A percentile compares a stretch with the other conserved stretches of the same genome.
These are phyloP conservation scores for Fusarium albosuccineum DNA, from an alignment of 2,329 filamentous ascomycete genomes.

Conservation along the genomic window DNA sequence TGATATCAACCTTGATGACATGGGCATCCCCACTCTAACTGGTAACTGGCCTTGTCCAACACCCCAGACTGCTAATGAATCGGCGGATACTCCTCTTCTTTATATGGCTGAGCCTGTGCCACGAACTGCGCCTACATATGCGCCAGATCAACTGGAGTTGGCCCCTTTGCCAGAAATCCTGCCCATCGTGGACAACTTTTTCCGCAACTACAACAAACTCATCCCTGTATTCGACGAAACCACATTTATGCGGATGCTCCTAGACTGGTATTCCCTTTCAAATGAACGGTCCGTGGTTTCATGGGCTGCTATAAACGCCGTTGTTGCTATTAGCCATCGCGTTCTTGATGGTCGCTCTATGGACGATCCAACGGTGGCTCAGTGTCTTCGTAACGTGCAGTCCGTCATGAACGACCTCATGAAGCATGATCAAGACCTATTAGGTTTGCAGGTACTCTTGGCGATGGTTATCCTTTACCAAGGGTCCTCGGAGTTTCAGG, in stretches of 20 bases:
- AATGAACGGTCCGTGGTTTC: conserved; percentile 31
- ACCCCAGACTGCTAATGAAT: neutral
- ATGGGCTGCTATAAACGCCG: conserved; percentile 54
- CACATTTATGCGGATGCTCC: conserved; percentile 51
- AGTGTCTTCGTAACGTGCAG: conserved; percentile 50
- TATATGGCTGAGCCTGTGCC: neutral
- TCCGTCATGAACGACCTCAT: conserved; percentile 51
- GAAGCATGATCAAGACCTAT: conserved; percentile 45
- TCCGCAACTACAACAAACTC: conserved; percentile 35
- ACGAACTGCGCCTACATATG: neutral
- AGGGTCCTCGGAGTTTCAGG: conserved; percentile 48
- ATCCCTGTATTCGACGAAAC: conserved; percentile 52
- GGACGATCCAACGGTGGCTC: conserved; percentile 35
- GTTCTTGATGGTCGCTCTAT: conserved; percentile 35
- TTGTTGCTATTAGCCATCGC: conserved; percentile 50
- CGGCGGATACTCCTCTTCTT: neutral
- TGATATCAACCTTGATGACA: neutral
- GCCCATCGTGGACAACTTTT: conserved; percentile 38
- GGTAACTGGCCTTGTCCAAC: neutral
- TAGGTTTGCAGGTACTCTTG: conserved; percentile 52
- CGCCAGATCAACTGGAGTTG: conserved; percentile 23
- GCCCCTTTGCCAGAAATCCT: conserved; percentile 36
- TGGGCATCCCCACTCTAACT: neutral
- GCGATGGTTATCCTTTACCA: conserved; percentile 52
- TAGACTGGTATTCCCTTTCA: conserved; percentile 48